phyloP scores from a whole-genome alignment of 495 filamentous ascomycete genomes.

The Tetracladium marchalianum region DNA sequence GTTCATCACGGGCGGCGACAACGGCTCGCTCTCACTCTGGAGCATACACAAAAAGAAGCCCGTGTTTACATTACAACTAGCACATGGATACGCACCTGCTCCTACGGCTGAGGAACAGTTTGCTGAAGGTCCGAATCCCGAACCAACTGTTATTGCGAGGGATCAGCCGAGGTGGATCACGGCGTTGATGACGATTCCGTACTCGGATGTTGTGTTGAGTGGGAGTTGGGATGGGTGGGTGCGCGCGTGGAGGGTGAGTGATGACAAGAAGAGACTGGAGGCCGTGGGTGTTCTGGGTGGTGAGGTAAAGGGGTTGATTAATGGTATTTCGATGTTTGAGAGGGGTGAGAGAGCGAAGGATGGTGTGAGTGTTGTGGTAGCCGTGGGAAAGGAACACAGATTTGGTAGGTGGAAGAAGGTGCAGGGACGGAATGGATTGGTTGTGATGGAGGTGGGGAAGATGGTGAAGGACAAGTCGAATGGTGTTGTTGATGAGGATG shows the following conservation, averaged over 20 bases:
- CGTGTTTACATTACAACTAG: slow-evolving; percentile 63
- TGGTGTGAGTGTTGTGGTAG: slow-evolving; percentile 71
- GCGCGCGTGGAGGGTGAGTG: slow-evolving; percentile 71
- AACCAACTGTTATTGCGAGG: slow-evolving; percentile 41
- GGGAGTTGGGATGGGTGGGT: slow-evolving; percentile 92
- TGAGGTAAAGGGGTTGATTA: slow-evolving; percentile 64
- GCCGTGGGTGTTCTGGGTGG: slow-evolving; percentile 54
- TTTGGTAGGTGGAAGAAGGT: slow-evolving; percentile 66
- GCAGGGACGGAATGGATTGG: slow-evolving; percentile 63
- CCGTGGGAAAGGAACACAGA: slow-evolving; percentile 75
- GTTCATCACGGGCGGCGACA: slow-evolving; percentile 90
- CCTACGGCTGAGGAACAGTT: slow-evolving; percentile 54
- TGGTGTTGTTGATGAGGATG: slow-evolving; percentile 3
- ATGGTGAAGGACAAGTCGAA: slow-evolving; percentile 14
- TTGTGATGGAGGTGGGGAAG: slow-evolving; percentile 70
- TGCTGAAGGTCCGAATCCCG: slow-evolving; percentile 49
- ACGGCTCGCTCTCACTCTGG: slow-evolving; percentile 82
- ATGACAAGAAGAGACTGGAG: slow-evolving; percentile 74
- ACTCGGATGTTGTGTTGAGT: slow-evolving; percentile 76
- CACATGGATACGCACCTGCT: slow-evolving; percentile 73
- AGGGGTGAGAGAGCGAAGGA: slow-evolving; percentile 57
- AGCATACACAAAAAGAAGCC: slow-evolving; percentile 90
- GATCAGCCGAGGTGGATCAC: slow-evolving; percentile 83
- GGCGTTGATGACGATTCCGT: slow-evolving; percentile 73
- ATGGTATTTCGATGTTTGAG: slow-evolving; percentile 79